These are phyloP conservation scores for Vitis hybrid DNA, from an alignment of 177 flowering plant species.

Conservation along the genomic window DNA sequence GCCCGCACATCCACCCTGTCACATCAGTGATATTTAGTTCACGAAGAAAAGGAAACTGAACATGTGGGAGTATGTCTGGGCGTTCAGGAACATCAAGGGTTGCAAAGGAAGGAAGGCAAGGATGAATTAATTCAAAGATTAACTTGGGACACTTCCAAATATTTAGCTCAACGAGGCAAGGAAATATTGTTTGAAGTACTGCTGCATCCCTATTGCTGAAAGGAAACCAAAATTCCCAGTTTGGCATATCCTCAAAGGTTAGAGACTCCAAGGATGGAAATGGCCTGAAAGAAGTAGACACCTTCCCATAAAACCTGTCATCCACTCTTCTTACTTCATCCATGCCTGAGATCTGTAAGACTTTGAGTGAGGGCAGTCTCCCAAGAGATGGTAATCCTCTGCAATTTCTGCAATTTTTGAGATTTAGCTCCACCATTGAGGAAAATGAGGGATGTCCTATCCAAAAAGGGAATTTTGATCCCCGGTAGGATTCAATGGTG, in stretches of 20 bases:
- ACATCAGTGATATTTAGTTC: too few relatives aligned
- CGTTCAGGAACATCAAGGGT: too few relatives aligned
- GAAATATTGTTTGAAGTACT: too few relatives aligned
- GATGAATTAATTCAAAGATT: too few relatives aligned
- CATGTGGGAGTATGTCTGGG: too few relatives aligned
- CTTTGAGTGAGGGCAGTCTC: constrained; percentile 1
- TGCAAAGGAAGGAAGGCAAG: too few relatives aligned
- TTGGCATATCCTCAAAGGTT: neutral
- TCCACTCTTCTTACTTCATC: neutral
- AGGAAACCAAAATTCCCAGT: constrained; percentile 5
- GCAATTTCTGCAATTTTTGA: neutral
- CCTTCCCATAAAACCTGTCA: constrained; percentile 6
- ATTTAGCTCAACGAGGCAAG: too few relatives aligned
- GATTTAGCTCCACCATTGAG: neutral
- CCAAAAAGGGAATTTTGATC: constrained; percentile 14
- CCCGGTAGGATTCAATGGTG: neutral
- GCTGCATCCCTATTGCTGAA: too few relatives aligned
- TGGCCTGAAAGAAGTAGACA: neutral
- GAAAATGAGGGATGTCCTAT: neutral
- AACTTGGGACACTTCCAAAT: too few relatives aligned
- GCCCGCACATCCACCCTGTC: too few relatives aligned
- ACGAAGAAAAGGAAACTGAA: too few relatives aligned
- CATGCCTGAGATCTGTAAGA: neutral
- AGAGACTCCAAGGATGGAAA: constrained; percentile 9
- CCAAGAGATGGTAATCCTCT: constrained; percentile 4